Evolutionary conservation across 2,329 filamentous ascomycete genomes (phyloP).

Genomic region (Penicillium sp.): DNA sequence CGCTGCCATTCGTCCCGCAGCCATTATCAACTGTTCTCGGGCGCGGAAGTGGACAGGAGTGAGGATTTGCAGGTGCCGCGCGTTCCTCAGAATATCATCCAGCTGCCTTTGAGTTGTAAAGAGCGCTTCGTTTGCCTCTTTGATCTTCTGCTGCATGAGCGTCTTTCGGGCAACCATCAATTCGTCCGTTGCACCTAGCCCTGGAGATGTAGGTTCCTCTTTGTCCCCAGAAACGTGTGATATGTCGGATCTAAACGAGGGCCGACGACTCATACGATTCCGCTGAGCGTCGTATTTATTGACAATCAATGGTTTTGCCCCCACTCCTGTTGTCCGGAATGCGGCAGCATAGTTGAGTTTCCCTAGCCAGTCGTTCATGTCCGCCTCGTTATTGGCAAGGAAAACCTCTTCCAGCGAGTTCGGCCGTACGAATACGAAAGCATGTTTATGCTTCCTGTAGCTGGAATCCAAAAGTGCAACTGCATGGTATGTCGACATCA

Average conservation of each 20-base stretch:
- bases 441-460: conserved; percentile 93
- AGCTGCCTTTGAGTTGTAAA: conserved; percentile 74
- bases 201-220: conserved; percentile 76
- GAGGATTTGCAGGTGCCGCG: conserved; percentile 84
- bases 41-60: conserved; percentile 91
- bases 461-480: conserved; percentile 84
- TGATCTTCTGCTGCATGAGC: conserved; percentile 82
- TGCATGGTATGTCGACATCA: conserved; percentile 92
- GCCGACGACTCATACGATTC: conserved; percentile 65
- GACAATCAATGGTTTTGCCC: conserved; percentile 85
- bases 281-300: conserved; percentile 83
- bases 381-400: conserved; percentile 84
- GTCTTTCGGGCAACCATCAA: conserved; percentile 81
- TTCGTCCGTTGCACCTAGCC: conserved; percentile 79
- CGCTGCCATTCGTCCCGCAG: conserved; percentile 81
- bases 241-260: conserved; percentile 59
- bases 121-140: conserved; percentile 80
- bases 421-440: conserved; percentile 87
- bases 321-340: conserved; percentile 87
- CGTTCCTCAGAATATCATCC: conserved; percentile 83
- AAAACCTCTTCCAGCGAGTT: conserved; percentile 88
- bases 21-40: conserved; percentile 81
- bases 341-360: conserved; percentile 96
- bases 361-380: conserved; percentile 95
- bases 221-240: conserved; percentile 70